These are phyloP conservation scores for Pseudozyma pruni DNA, from an alignment of 1,284 basidiomycete species.

Conservation along the genomic window DNA sequence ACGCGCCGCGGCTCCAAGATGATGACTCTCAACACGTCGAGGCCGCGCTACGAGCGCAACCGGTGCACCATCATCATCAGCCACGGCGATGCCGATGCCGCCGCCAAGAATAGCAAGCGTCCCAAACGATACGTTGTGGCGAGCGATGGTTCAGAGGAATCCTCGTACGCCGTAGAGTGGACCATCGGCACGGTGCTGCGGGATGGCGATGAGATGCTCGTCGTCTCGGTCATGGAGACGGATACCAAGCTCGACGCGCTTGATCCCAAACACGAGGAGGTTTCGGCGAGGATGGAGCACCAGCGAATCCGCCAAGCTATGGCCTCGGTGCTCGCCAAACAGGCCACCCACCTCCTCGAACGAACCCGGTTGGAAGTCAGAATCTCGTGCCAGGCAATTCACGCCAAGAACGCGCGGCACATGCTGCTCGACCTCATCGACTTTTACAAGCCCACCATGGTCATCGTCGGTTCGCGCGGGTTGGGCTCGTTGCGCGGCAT, in stretches of 20 bases:
- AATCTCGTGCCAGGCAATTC: constrained; percentile 91
- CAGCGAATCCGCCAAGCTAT: constrained; percentile 94
- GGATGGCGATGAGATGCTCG: constrained; percentile 79
- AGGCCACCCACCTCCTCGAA: constrained; percentile 87
- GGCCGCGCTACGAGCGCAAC: constrained; percentile 88
- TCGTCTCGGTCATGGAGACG: constrained; percentile 89
- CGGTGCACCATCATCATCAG: constrained; percentile 88
- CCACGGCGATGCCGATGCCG: constrained; percentile 71
- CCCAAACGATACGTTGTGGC: constrained; percentile 84
- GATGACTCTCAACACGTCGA: constrained; percentile 32
- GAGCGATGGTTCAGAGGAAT: constrained; percentile 84
- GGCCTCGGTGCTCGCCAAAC: constrained; percentile 82
- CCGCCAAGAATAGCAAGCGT: constrained; percentile 71
- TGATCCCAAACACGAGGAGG: constrained; percentile 73
- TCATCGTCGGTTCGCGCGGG: constrained; percentile 94
- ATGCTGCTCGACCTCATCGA: constrained; percentile 92
- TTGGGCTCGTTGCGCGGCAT: constrained; percentile 90
- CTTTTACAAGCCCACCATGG: constrained; percentile 87
- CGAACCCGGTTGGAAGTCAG: constrained; percentile 87
- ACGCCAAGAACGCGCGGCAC: constrained; percentile 86
- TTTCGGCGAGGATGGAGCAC: constrained; percentile 78
- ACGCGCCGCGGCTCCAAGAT: constrained; percentile 40
- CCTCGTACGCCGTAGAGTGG: constrained; percentile 65
- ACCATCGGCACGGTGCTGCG: constrained; percentile 93
- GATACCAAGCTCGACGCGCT: constrained; percentile 75